Evolutionary conservation across 2,329 filamentous ascomycete genomes (phyloP), one percentile per base, ranked within the genome.

Genomic region (Fusarium praegraminearum): DNA sequence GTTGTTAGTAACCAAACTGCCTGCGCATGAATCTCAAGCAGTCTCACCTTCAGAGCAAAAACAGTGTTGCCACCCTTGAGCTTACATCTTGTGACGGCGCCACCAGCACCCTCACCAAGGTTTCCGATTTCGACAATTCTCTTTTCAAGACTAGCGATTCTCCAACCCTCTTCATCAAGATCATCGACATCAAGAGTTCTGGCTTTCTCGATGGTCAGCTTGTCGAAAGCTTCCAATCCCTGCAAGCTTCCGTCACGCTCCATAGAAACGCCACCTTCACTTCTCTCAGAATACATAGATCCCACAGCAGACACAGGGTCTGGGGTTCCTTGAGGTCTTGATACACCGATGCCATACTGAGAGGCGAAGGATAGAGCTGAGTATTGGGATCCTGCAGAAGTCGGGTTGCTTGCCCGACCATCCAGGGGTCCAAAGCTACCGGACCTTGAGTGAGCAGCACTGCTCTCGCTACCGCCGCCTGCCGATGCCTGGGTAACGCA

Each of bases 131-230:
- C 94, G 51, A 92, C 85, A 67, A 99, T 97, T 74, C 94, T 89
- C 71, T 93, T 92, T 77, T 97, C 93, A 78, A 92, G 88, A 77
- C 94, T 97, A 13, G 95, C 96, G 53, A 97, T 94, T 77, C 92
- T 90, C 96, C 96, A 99, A 22, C 93, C 94, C 68, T 97, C 93
- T 75, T 98, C 94, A 77, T 98, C 95, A 50, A 99, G 82, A 72
- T 98, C 95, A 75, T 98, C 95, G 6, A 97, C 95, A 79, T 99
- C 96, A 40, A 95, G 82, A 26, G 90, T 92, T 69, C 93, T 87
- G 36, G 93, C 93, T 79, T 91, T 94, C 72, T 97, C 94, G 46
- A 96, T 79, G 51, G 89, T 92, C 74, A 97, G 80, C 79, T 94
- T 90, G 70, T 97, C 93, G 61, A 98, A 89, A 4, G 89, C 90